Base-by-base conservation (phyloP, 1,284 basidiomycete genomes). In the Testicularia cyperi region DNA sequence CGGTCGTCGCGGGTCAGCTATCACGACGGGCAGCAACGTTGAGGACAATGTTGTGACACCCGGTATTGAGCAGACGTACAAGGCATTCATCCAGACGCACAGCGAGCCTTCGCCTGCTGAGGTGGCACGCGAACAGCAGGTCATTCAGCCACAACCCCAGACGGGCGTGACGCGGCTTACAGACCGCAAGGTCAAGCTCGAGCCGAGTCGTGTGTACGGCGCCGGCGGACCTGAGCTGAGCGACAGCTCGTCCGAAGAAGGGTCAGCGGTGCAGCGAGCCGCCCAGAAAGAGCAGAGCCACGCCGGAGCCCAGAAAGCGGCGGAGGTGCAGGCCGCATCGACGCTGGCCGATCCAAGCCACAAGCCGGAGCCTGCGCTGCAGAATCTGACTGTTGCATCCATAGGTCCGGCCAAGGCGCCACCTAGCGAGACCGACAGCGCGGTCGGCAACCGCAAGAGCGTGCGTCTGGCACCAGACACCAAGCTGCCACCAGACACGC, bases 401-500 rank as follows among this genome's bases (percentile, higher is more conserved):
- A 16, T 19, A 14, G 30, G 10, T 19, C 42, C 46, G n/a, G 42
- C 32, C 23, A 44, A 44, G 19, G 53, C 54, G 16, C n/a, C n/a
- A n/a, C 48, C 41, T 13, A 60, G 53, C 46, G 65, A 63, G 22
- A 42, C 40, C 15, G 63, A 28, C 37, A 56, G 52, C 49, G 35
- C 48, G 27, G 40, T 62, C 15, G 40, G 44, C 28, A 47, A 63
- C 6, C 51, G 69, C n/a, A 75, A 73, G 54, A 68, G 62, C 37
- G 72, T 75, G n/a, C 56, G 72, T 14, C 62, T 75, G 53, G 70
- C 70, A 16, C 70, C 70, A 7, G 70, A 71, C 33, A 43, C 45
- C 38, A 73, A 73, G 62, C 52, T 70, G 2, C 60, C 68, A 13
- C 63, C 70, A 8, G 70, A 72, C 26, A 68, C 71, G 24, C 65